Evolutionary conservation across 768 basidiomycete genomes (phyloP), one percentile per base, ranked within the genome.

Genomic region (Hirschioporus abietinus): DNA sequence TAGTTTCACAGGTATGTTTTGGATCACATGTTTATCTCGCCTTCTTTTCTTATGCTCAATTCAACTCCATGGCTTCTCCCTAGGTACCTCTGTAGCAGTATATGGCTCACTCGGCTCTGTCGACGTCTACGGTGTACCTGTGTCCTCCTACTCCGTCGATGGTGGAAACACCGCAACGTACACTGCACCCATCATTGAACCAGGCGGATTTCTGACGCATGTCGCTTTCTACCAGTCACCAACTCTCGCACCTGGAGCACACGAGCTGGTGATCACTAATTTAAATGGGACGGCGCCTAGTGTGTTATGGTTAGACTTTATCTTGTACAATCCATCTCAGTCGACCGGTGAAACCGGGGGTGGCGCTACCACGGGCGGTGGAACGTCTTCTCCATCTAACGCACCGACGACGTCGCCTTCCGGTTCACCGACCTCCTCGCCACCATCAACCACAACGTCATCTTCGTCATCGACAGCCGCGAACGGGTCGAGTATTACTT

Each of bases 261-360:
- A 71, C 30, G 59, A 34, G 57, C 69, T 71, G 9, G 35, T 66
- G 1, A 67, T 71, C 35, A 70, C 65, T 12, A 71, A 70, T 42
- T 2, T 64, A 24, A 71, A 71, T 35, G 66, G 69, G 15, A 70
- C 69, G 1, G 34, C 27, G 15, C 69, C 69, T 1, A 68, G 58
- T 35, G 35, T 64, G 1, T 67, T 63, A 58, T 70, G 69, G 70
- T 63, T 71, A 7, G 70, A 71, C 63, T 70, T 66, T 35, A 66
- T 70, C 25, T 7, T 68, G 12, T 68, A 70, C 35, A 60, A 65
- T 24, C 66, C 69, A 8, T 67, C 64, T 52, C 42, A 52, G 42
- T 15, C 42, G 42, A 52, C 42, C 3, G 20, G 42, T 52, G 42
- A 52, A 52, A 52, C 15, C 20, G 42, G 42, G 15, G 42, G 42